Evolutionary conservation across 345 rosid species (phyloP), one percentile per base, ranked within the genome.

Genomic region (Acer campestre): DNA sequence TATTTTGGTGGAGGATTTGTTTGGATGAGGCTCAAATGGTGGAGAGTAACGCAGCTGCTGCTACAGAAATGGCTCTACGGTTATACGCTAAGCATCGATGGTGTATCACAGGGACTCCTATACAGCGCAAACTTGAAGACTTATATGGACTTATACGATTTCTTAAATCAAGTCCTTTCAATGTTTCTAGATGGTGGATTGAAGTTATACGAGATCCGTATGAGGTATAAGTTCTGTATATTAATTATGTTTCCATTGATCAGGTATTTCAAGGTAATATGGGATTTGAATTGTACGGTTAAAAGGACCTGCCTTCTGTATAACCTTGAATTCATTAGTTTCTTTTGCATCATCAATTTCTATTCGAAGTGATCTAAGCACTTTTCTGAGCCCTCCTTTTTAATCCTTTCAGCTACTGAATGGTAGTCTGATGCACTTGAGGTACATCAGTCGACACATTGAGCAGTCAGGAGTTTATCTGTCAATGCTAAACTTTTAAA

Each of bases 21-120:
- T 87, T 95, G 85, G 99, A 95, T 84, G 99, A 95, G 83, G 99
- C 98, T 71, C 99, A 95, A 83, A 93, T 95, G 99, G 99, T 95
- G 82, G 99, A 95, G 88, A 92, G 93, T 78, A 95, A 89, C 87
- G 84, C 90, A 83, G 92, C 97, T 71, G 93, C 96, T 79, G 98
- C 99, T 51, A 82, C 99, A 79, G 98, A 95, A 86, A 95, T 95
- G 99, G 98, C 98, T 53, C 80, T 92, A 79, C 89, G 97, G 78
- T 84, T 95, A 71, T 81, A 88, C 80, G 85, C 96, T 59, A 95
- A 86, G 79, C 85, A 93, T 77, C 94, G 89, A 31, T 95, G 99
- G 99, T 95, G 99, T 82, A 89, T 95, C 67, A 92, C 98, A 10
- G 99, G 98, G 80, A 95, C 99, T 81, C 99, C 99, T 58, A 87